Base-by-base conservation (phyloP, 768 basidiomycete genomes). In the Tulasnella sp. region DNA sequence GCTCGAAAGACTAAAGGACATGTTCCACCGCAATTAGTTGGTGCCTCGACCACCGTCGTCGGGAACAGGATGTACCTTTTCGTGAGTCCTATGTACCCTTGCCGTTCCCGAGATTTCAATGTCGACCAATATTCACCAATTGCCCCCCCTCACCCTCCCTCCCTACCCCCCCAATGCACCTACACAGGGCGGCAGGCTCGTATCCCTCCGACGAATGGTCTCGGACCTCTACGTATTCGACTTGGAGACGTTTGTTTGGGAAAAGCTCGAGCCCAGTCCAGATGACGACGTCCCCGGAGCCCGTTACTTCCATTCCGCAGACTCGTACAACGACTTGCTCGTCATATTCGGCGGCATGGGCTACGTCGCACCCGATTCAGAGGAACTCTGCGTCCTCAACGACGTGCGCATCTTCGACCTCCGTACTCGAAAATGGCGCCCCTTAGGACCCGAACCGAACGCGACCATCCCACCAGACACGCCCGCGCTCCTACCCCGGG, bases 281-380 rank as follows among this genome's bases (percentile, higher is more conserved):
- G 91, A 91, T 75, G 91, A 93, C 79, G 87, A 90, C 70, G 84
- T 90, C 12, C 96, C 97, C 0, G 86, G 88, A 68, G 88, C 95
- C 34, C 89, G 97, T 54, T 99, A 99, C 82, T 99, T 99, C 81
- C 97, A 99, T 83, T 94, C 92, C 78, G 89, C 93, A 15, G 95
- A 97, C 83, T 84, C 90, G 76, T 97, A 95, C 95, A 91, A 93
- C 82, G 90, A 94, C 80, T 86, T 99, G 73, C 38, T 76, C 39
- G 90, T 99, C 78, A 86, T 98, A 71, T 98, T 98, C 81, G 97
- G 97, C 25, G 96, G 97, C 14, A 97, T 98, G 96, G 91, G 93
- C 81, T 91, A 92, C 80, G 87, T 90, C 14, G 88, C 92, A 78
- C 87, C 91, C 0, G 84, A 87, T 58, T 87, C 91, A 6, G 92